These are phyloP conservation scores for Ambrosia trifida DNA, from an alignment of 129 eudicot genomes.

Conservation along the genomic window DNA sequence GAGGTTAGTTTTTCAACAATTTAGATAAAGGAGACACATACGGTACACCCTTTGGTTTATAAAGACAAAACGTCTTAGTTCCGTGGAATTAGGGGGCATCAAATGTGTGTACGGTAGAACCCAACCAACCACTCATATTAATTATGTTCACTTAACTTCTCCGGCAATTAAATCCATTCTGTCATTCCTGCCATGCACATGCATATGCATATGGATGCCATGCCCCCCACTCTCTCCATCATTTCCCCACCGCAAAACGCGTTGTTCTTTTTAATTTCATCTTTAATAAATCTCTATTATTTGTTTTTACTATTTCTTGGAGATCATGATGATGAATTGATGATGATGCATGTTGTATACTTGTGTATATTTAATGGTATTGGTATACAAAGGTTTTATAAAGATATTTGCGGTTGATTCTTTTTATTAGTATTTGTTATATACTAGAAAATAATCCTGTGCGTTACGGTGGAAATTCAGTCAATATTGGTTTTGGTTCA, in stretches of 20 bases:
- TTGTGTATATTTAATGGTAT: neutral
- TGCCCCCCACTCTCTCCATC: neutral
- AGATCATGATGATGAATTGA: neutral
- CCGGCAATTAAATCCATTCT: conserved; percentile 13
- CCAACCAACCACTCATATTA: neutral
- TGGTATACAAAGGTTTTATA: too few relatives aligned
- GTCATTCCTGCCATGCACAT: conserved; percentile 8
- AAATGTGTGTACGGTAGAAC: conserved; percentile 14
- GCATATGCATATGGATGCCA: too few relatives aligned
- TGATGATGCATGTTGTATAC: neutral
- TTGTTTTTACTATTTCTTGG: neutral
- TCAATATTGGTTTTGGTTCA: too few relatives aligned
- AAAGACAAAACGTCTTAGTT: neutral
- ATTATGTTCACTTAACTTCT: neutral
- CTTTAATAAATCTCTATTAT: neutral
- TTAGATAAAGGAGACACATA: too few relatives aligned
- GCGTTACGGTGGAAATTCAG: too few relatives aligned
- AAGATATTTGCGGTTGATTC: too few relatives aligned
- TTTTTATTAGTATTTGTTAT: too few relatives aligned
- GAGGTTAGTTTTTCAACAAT: neutral
- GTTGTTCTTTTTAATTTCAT: neutral
- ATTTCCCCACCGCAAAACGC: neutral
- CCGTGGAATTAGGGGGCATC: neutral
- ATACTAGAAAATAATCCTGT: too few relatives aligned
- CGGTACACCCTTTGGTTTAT: neutral